A percentile compares a stretch with the other conserved stretches of the same genome.
These are phyloP conservation scores for Pulveroboletus sp. DNA, from an alignment of 768 basidiomycete species.

Conservation along the genomic window DNA sequence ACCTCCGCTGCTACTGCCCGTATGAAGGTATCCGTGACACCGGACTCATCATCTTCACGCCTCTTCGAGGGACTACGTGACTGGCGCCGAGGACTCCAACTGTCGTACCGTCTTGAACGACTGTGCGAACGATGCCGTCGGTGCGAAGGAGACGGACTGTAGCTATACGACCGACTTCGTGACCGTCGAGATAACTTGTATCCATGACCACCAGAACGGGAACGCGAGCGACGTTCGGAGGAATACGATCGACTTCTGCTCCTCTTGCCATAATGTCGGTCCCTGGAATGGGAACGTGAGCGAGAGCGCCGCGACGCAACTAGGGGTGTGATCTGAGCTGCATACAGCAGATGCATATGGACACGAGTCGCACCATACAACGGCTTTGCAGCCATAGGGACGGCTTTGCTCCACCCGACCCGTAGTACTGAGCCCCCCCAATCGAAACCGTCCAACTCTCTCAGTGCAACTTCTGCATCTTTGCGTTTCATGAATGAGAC, in stretches of 20 bases:
- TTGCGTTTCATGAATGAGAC: constrained; percentile 94
- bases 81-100: constrained; percentile 46
- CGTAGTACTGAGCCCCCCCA: constrained; percentile 89
- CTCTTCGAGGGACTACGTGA: constrained; percentile 31
- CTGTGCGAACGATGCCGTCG: constrained; percentile 47
- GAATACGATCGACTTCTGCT: constrained; percentile 27
- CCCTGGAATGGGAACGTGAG: constrained; percentile 34
- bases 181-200: constrained; percentile 24
- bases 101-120: constrained; percentile 40
- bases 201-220: constrained; percentile 31
- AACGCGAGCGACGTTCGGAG: constrained; percentile 25
- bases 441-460: constrained; percentile 88
- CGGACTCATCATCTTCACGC: constrained; percentile 48
- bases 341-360: not conserved
- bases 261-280: constrained; percentile 24
- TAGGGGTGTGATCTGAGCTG: constrained; percentile 1
- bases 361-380: constrained; percentile 62
- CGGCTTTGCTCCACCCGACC: constrained; percentile 97
- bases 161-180: constrained; percentile 25
- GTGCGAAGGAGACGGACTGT: constrained; percentile 37
- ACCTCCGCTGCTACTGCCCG: constrained; percentile 83
- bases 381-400: constrained; percentile 74
- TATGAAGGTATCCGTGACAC: constrained; percentile 81
- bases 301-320: constrained; percentile 27
- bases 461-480: constrained; percentile 85